A percentile compares a stretch with the other conserved stretches of the same genome.
Conservation (phyloP, 1,284 basidiomycete species). For the Anthracocystis setariae region DNA sequence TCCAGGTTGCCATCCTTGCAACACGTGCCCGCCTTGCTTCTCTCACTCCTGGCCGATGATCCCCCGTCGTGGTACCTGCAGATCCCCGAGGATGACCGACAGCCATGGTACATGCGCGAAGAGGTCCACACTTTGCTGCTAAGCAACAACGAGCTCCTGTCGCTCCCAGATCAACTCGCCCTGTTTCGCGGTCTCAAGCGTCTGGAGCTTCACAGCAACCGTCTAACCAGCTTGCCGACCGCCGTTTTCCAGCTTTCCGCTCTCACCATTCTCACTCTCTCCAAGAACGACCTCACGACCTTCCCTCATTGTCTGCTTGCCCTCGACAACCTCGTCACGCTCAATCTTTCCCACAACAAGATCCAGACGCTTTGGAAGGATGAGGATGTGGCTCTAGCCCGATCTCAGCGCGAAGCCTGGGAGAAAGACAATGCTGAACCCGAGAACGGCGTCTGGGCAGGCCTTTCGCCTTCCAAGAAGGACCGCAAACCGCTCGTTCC, state of each 20-base stretch:
- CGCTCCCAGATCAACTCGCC: conserved; percentile 48
- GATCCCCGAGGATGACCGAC: conserved; percentile 44
- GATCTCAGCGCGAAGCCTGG: conserved; percentile 38
- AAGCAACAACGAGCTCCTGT: conserved; percentile 50
- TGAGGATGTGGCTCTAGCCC: conserved; percentile 19
- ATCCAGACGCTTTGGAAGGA: conserved; percentile 55
- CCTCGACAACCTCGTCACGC: conserved; percentile 52
- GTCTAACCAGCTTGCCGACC: conserved; percentile 42
- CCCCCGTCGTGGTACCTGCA: conserved; percentile 52
- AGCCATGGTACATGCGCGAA: conserved; percentile 57
- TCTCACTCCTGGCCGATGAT: conserved; percentile 51
- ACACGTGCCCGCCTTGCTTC: conserved; percentile 38
- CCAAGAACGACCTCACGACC: conserved; percentile 51
- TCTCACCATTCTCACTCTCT: conserved; percentile 55
- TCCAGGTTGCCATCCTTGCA: conserved; percentile 48
- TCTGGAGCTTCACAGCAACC: conserved; percentile 60
- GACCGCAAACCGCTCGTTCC: conserved; percentile 20
- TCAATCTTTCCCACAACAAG: conserved; percentile 61
- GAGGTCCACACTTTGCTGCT: conserved; percentile 50
- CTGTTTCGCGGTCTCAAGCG: conserved; percentile 50
- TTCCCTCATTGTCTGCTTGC: conserved; percentile 52
- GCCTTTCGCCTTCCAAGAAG: conserved; percentile 47
- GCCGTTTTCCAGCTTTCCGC: conserved; percentile 45
- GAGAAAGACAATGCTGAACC: conserved; percentile 41
- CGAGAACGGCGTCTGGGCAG: conserved; percentile 54